A percentile compares a stretch with the other conserved stretches of the same genome.
Conservation (phyloP, 2,329 filamentous ascomycete genomes). For the Trematosphaeria pertusa region DNA sequence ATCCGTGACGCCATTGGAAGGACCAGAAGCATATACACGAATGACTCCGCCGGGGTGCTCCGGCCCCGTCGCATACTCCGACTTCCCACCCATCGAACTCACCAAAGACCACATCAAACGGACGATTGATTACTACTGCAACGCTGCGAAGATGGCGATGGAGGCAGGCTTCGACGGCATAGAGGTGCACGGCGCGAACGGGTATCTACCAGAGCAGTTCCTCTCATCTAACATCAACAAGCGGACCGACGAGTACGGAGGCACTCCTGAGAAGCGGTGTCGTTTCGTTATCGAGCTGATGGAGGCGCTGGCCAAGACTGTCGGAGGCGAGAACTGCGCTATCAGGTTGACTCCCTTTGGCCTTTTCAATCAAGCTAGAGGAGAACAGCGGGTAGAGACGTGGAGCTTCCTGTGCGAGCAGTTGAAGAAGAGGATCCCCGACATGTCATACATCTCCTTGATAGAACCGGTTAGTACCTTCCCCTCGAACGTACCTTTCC, state of each 20-base stretch:
- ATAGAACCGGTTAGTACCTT: slow-evolving; percentile 54
- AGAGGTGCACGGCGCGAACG: slow-evolving; percentile 58
- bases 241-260: slow-evolving; percentile 59
- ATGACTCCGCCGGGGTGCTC: slow-evolving; percentile 29
- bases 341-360: slow-evolving; percentile 49
- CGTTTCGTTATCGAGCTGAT: slow-evolving; percentile 63
- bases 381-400: slow-evolving; percentile 60
- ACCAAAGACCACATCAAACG: slow-evolving; percentile 55
- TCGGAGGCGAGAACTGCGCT: slow-evolving; percentile 36
- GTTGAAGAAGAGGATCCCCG: slow-evolving; percentile 54
- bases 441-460: slow-evolving; percentile 63
- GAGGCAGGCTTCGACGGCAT: slow-evolving; percentile 63
- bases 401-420: slow-evolving; percentile 59
- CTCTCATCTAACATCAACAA: slow-evolving; percentile 56
- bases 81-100: slow-evolving; percentile 41
- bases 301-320: slow-evolving; percentile 27
- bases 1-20: slow-evolving; percentile 56
- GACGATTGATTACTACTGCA: slow-evolving; percentile 52
- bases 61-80: slow-evolving; percentile 41
- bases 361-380: slow-evolving; percentile 60
- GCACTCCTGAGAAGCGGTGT: slow-evolving; percentile 58
- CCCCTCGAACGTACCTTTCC: no score
- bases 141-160: slow-evolving; percentile 60
- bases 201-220: slow-evolving; percentile 61
- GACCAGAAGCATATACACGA: slow-evolving; percentile 49